phyloP scores from a whole-genome alignment of 2,329 filamentous ascomycete genomes.

The Aspergillus arachidicola region DNA sequence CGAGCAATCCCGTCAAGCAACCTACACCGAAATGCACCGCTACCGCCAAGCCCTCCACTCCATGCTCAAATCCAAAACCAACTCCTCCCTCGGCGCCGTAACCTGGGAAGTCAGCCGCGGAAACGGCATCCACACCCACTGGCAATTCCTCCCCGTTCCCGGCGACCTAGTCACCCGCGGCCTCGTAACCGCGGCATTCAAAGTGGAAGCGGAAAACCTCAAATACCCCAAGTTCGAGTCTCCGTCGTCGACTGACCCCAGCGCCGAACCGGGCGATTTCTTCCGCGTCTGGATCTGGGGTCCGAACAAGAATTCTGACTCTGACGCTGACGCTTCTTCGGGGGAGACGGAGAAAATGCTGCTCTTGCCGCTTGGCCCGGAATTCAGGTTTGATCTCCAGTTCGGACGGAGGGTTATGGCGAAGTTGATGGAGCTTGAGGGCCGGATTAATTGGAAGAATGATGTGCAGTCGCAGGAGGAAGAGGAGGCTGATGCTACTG shows the following conservation, averaged over 20 bases:
- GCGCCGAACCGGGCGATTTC: slow-evolving; percentile 60
- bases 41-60: slow-evolving; percentile 77
- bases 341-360: slow-evolving; percentile 62
- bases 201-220: slow-evolving; percentile 80
- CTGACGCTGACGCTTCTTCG: slow-evolving; percentile 2
- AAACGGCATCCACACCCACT: slow-evolving; percentile 83
- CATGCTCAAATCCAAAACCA: slow-evolving; percentile 63
- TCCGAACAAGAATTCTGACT: slow-evolving; percentile 5
- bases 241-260: slow-evolving; percentile 42
- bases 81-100: slow-evolving; percentile 71
- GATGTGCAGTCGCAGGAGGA: slow-evolving; percentile 76
- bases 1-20: slow-evolving; percentile 57
- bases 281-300: slow-evolving; percentile 82
- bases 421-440: slow-evolving; percentile 79
- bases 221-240: slow-evolving; percentile 58
- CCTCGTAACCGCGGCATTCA: slow-evolving; percentile 84
- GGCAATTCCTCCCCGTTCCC: slow-evolving; percentile 85
- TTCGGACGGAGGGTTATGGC: slow-evolving; percentile 86
- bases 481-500: slow-evolving; percentile 75
- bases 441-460: slow-evolving; percentile 81
- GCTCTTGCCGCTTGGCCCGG: slow-evolving; percentile 71
- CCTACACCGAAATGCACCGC: slow-evolving; percentile 77
- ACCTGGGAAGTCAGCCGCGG: slow-evolving; percentile 90
- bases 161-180: slow-evolving; percentile 68
- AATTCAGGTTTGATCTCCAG: slow-evolving; percentile 82